A percentile compares a stretch with the other conserved stretches of the same genome.
Evolutionary conservation across 306 rosid genomes (phyloP).

Genomic region (Prunus fruticosa): DNA sequence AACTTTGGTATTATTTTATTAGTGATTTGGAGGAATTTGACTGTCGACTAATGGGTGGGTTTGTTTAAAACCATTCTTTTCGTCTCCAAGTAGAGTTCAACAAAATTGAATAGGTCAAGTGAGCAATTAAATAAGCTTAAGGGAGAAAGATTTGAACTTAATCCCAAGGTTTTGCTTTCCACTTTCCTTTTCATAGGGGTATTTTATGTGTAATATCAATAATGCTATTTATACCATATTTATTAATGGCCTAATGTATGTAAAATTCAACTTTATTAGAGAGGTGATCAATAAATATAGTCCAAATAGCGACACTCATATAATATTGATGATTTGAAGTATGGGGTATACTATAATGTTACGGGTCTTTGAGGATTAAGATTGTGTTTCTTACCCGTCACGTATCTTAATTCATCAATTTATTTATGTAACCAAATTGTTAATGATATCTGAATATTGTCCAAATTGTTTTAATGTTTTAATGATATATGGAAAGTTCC

Average conservation of each 20-base stretch:
- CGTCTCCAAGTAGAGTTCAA: neutral
- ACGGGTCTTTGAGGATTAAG: neutral
- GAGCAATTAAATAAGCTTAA: neutral
- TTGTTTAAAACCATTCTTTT: neutral
- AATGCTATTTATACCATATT: no score
- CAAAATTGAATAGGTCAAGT: constrained; percentile 28
- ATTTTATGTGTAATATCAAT: neutral
- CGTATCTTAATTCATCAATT: neutral
- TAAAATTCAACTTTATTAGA: no score
- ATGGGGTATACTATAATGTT: no score
- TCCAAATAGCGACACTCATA: no score
- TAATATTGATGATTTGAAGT: no score
- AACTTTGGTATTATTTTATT: constrained; percentile 4
- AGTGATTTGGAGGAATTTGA: constrained; percentile 27
- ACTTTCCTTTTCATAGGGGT: neutral
- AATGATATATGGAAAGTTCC: neutral
- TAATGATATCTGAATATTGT: neutral
- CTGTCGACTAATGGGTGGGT: constrained; percentile 19
- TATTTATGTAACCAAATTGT: neutral
- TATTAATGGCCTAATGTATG: no score
- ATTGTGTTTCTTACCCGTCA: neutral
- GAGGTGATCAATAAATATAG: no score
- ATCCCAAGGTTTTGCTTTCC: neutral
- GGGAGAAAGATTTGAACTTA: neutral
- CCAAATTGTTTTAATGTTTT: neutral